Conservation (phyloP, 768 basidiomycete species). For the Sarcodon aspratus region DNA sequence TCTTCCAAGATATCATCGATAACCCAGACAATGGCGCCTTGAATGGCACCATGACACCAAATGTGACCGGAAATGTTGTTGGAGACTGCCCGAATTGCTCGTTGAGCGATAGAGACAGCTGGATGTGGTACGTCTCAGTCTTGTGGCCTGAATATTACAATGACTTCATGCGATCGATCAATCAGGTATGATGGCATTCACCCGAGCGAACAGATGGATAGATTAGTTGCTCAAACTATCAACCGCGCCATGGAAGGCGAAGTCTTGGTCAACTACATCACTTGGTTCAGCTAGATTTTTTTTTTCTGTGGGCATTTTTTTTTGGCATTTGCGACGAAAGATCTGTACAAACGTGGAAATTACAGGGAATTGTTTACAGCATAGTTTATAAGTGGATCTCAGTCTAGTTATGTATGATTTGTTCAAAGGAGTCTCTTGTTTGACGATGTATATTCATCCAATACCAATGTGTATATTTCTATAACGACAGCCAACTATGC, state of each 20-base stretch:
- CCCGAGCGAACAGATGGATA: conserved; percentile 45
- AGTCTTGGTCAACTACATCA: conserved; percentile 28
- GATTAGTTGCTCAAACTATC: conserved; percentile 42
- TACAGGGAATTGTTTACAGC: no score
- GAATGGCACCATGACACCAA: conserved; percentile 53
- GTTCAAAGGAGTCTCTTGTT: no score
- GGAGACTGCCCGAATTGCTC: no score
- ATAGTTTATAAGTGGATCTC: no score
- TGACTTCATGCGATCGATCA: background rate
- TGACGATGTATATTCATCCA: no score
- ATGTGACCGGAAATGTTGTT: conserved; percentile 31
- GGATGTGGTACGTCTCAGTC: conserved; percentile 35
- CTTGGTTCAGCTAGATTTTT: conserved; percentile 31
- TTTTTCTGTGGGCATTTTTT: no score
- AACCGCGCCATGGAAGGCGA: conserved; percentile 33
- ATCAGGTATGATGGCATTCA: conserved; percentile 44
- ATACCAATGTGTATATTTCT: no score
- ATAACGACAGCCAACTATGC: no score
- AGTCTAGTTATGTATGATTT: no score
- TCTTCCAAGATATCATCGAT: conserved; percentile 48
- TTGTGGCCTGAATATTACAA: conserved; percentile 4
- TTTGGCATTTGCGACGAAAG: no score
- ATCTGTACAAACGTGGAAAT: no score
- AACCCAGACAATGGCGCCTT: conserved; percentile 36
- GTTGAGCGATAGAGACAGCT: conserved; percentile 35